Percentiles rank a stretch among this genome's conserved stretches.
These are phyloP conservation scores for Candida tetrigidarum DNA, from an alignment of 1,139 yeast species.

Conservation along the genomic window DNA sequence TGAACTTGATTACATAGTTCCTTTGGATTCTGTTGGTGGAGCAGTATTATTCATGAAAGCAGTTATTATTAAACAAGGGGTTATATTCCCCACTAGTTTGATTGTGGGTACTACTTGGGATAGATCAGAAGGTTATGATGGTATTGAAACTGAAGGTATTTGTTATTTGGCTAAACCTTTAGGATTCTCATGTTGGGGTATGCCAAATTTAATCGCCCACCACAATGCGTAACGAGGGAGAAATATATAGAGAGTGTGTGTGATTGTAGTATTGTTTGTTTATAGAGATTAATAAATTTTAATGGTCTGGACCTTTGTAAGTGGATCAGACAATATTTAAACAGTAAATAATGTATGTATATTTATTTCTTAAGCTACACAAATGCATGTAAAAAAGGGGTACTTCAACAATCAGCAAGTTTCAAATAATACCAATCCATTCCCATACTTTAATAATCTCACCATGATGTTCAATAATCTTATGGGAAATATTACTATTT, in stretches of 20 bases:
- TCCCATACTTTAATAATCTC: conserved; percentile 91
- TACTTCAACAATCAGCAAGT: conserved; percentile 16
- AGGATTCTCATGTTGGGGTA: conserved; percentile 48
- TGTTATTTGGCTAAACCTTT: conserved; percentile 47
- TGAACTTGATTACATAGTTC: conserved; percentile 24
- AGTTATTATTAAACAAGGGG: conserved; percentile 45
- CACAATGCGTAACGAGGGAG: conserved; percentile 17
- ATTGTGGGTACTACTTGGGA: conserved; percentile 51
- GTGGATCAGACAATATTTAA: no score
- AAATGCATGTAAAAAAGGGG: background rate
- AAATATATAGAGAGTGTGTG: no score
- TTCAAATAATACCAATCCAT: conserved; percentile 61
- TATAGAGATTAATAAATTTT: background rate
- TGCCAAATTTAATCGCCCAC: conserved; percentile 39
- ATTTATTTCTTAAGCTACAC: background rate
- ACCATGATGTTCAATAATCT: conserved; percentile 76
- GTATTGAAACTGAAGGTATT: conserved; percentile 53
- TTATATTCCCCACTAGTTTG: conserved; percentile 45
- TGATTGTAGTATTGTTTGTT: no score
- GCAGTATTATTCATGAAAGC: conserved; percentile 46
- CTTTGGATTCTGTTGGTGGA: conserved; percentile 52
- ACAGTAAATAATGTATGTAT: no score
- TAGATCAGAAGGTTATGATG: conserved; percentile 51
- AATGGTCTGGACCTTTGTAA: no score
- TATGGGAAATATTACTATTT: conserved; percentile 63